Evolutionary conservation across 495 filamentous ascomycete species (phyloP), one percentile per base, ranked within the genome.

Genomic region (Penicillium alfredii): DNA sequence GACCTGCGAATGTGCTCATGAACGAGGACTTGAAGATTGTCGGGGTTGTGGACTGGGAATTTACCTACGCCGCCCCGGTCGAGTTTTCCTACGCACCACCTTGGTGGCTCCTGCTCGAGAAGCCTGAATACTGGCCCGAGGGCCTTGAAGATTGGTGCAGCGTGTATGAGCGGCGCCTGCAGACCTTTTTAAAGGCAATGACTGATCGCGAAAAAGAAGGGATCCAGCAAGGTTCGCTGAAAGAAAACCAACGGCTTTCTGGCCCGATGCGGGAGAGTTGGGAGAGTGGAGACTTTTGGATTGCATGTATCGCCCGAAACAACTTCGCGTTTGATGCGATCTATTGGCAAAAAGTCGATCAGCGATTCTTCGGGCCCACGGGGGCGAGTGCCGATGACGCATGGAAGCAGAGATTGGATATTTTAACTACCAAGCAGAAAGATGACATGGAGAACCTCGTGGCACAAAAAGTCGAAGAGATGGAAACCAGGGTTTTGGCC

Each of bases 1-100:
- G 45, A 11, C 53, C 45, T 15, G 38, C 42, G 7, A 61, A 56
- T 36, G 26, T 58, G 14, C 48, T 58, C n/a, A 28, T 55, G 13
- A 30, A 51, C 21, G 32, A 46, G 4, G 5, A 23, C 3, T 20
- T 41, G 30, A 13, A 34, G 12, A 41, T 41, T 33, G 38, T 29
- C 16, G 34, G 47, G 8, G 42, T 56, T n/a, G 49, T 61, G 26
- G 61, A 64, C 40, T 66, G 62, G 64, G 61, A 71, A 31, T 68
- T 64, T 27, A 47, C 58, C 10, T 68, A 66, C 38, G 48, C 42
- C 15, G 61, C 43, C 12, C 63, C 57, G 9, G 38, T 50, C 5
- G 50, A 65, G 29, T 68, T 69, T 44, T 36, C 45, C 12, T 48
- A 55, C 15, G 60, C 61, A 17, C 53, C 58, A 13, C 62, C 64